Evolutionary conservation across 768 basidiomycete species (phyloP), one percentile per base, ranked within the genome.

Genomic region (Crassisporium funariophilum): DNA sequence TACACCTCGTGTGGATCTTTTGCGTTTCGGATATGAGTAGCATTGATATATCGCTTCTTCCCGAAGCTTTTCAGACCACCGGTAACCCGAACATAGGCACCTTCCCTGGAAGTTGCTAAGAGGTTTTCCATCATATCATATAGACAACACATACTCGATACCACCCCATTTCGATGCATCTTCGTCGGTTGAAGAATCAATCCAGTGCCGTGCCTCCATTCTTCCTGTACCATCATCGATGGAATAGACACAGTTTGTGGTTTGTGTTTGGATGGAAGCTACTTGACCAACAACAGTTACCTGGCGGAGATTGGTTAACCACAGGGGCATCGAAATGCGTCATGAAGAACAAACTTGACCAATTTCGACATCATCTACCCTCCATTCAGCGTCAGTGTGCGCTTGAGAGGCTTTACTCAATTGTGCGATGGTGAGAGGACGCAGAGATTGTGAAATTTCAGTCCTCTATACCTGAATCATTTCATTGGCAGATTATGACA

Each of bases 361-460:
- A 47, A 94, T 74, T 52, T 94, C 88, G 4, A 76, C 68, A 21
- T 83, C 87, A 47, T 93, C 93, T 24, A 98, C 73, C 49, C 75
- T 75, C 83, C 92, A 97, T 47, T 95, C 91, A 2, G 90, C 86
- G 55, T 98, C 95, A 1, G 86, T 75, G 61, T 95, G 91, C 4
- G 84, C 76, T 71, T 95, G 93, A n/a, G 70, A 75, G 2, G 94
- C 88, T 54, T 79, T 77, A 25, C 73, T 61, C 35, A 97, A 74
- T 61, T 95, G 93, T 41, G 81, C 76, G 56, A 88, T 77, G 3
- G 87, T 91, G 41, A 91, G 78, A 3, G 92, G 91, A 25, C 92
- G 76, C 17, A 69, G 15, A 48, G 62, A 73, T 41, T 72, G 68
- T 0, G 72, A 65, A 24, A 68, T 57, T 50, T 74, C 73, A 35